Evolutionary conservation across 768 basidiomycete genomes (phyloP), one percentile per base, ranked within the genome.

Genomic region (Candolleomyces efflorescens): DNA sequence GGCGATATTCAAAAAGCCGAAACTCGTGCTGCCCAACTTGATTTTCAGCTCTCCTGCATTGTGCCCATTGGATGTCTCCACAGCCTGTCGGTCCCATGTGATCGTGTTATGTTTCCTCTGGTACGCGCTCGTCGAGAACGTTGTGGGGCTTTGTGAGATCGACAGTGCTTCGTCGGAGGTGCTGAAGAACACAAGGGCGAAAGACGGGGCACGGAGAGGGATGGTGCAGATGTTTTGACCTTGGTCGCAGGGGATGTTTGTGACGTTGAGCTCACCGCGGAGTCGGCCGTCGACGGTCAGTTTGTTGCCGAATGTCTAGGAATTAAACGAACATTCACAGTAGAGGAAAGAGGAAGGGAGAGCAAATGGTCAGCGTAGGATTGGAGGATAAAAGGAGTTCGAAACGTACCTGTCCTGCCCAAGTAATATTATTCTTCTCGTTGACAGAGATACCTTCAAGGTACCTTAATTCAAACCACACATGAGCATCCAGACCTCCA

Each of bases 271-370:
- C 0, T 67, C 63, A 45, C 89, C 89, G 45, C 73, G 72, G 23
- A 85, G 78, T 46, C 85, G 81, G 1, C 90, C 91, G 63, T 93
- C 89, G 0, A 83, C 84, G 55, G 80, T 72, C 63, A 86, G 85
- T 22, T 74, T 73, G 39, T 76, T 77, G 9, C 86, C 86, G 49
- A 85, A 81, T 0, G 86, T 89, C 81, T 53, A 12, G n/a, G n/a
- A n/a, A n/a, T n/a, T n/a, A n/a, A n/a, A n/a, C n/a, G n/a, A n/a
- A n/a, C n/a, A n/a, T n/a, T n/a, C n/a, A n/a, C n/a, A n/a, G n/a
- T n/a, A n/a, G n/a, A n/a, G n/a, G n/a, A n/a, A n/a, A n/a, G n/a
- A 36, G 13, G 26, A 36, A 17, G 32, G 17, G 22, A 22, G 90
- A 24, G 73, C 80, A 39, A 90, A 11, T 20, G 18, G 20, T 39